These are phyloP conservation scores for Eragrostis tef DNA, from an alignment of 202 grass and related monocot species.

Conservation along the genomic window DNA sequence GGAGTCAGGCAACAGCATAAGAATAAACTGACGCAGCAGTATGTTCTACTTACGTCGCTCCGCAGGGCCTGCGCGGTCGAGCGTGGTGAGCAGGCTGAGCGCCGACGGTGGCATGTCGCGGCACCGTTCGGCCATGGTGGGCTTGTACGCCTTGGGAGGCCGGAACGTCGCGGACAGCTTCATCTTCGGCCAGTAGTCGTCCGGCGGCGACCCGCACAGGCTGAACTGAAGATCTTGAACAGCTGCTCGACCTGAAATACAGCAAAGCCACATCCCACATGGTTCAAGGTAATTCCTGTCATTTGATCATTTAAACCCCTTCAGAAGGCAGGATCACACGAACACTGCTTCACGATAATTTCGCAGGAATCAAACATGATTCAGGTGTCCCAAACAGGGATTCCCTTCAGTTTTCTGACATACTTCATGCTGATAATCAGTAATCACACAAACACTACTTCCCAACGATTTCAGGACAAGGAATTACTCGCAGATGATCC, in stretches of 20 bases:
- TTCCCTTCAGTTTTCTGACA: too few relatives aligned
- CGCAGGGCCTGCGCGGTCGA: conserved; percentile 59
- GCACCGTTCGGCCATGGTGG: conserved; percentile 52
- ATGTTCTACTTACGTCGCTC: conserved; percentile 37
- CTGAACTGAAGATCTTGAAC: conserved; percentile 57
- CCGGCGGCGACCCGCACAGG: conserved; percentile 64
- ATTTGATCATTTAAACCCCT: not conserved
- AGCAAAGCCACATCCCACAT: not conserved
- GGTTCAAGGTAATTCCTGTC: not conserved
- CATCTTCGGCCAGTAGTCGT: conserved; percentile 62
- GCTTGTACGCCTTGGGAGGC: conserved; percentile 43
- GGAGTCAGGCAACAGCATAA: not conserved
- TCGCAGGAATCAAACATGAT: too few relatives aligned
- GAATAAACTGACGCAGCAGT: not conserved
- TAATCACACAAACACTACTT: too few relatives aligned
- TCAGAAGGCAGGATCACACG: not conserved
- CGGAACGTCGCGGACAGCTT: conserved; percentile 46
- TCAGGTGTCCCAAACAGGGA: too few relatives aligned
- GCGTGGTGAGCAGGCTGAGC: conserved; percentile 44
- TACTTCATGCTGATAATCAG: too few relatives aligned
- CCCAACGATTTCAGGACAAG: too few relatives aligned
- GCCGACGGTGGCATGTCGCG: conserved; percentile 48
- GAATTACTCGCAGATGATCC: too few relatives aligned
- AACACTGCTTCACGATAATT: too few relatives aligned
- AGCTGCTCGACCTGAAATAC: conserved; percentile 59